phyloP scores from a whole-genome alignment of 2,329 filamentous ascomycete genomes.

The Aspergillus brasiliensis region DNA sequence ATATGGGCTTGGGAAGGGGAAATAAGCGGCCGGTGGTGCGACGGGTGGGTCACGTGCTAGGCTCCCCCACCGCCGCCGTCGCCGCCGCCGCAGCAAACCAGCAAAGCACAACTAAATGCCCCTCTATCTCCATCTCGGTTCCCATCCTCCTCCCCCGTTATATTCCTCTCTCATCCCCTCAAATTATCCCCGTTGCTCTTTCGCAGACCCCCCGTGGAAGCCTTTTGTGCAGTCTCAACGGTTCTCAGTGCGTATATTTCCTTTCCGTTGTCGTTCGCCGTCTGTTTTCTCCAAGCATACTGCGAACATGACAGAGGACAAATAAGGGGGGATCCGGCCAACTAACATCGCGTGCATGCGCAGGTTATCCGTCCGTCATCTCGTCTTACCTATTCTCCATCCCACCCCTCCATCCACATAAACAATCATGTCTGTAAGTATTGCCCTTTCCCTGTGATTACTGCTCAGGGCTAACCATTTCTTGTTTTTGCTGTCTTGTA shows the following conservation, averaged over 20 bases:
- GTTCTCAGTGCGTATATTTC: conserved; percentile 15
- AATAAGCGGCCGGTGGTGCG: conserved; percentile 22
- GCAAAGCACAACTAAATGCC: conserved; percentile 36
- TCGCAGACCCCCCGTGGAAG: conserved; percentile 2
- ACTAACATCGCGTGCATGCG: conserved; percentile 35
- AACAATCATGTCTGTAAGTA: conserved; percentile 40
- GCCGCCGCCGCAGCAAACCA: conserved; percentile 20
- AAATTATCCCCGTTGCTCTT: conserved; percentile 9
- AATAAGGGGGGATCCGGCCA: conserved; percentile 17
- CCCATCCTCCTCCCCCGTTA: conserved; percentile 13
- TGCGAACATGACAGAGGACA: conserved; percentile 4
- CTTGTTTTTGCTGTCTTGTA: conserved; percentile 21
- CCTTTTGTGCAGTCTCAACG: conserved; percentile 21
- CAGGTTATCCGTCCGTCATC: conserved; percentile 27
- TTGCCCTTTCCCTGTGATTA: neutral
- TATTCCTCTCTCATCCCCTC: conserved; percentile 19
- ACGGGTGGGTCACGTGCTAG: conserved; percentile 23
- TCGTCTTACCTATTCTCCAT: conserved; percentile 15
- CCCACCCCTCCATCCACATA: conserved; percentile 23
- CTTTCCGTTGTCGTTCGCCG: neutral
- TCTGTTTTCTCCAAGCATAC: neutral
- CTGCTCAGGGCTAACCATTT: conserved; percentile 7
- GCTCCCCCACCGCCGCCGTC: conserved; percentile 28
- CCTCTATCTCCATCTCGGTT: conserved; percentile 35
- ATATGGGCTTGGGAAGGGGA: conserved; percentile 10